Evolutionary conservation across 1,284 basidiomycete genomes (phyloP), one percentile per base, ranked within the genome.

Genomic region (Coriolopsis trogii): DNA sequence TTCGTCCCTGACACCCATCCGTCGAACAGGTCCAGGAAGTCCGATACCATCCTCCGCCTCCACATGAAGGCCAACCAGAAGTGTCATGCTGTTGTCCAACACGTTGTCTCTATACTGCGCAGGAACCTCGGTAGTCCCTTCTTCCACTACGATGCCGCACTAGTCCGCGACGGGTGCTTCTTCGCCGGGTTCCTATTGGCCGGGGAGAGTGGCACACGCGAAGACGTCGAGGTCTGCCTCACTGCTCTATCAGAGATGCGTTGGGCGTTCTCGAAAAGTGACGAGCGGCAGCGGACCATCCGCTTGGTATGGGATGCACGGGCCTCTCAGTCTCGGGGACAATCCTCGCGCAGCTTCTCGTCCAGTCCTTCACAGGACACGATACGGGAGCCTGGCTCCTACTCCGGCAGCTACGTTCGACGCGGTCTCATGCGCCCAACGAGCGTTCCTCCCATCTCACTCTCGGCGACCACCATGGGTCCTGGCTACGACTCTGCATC

Each of bases 81-180:
- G 56, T 85, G 81, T 49, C 67, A 75, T 55, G 73, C 77, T 46
- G 70, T 78, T 29, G 72, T 78, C 25, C 71, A 70, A 23, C 73
- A 77, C 25, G 79, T 93, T 16, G 76, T 89, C 37, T 67, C 73
- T 43, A 82, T 88, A 60, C 72, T 92, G 46, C 80, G 82, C 55
- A 75, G 74, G 18, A 83, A 87, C 63, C 68, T 87, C 16, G 73
- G 69, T 66, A 61, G 73, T 53, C 59, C 76, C 46, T 81, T 94
- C 59, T 93, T 95, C 65, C 80, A 80, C 58, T 93, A 87, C 76
- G 93, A 95, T 64, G 82, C 90, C 1, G 86, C 87, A 20, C 76
- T 93, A 4, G 84, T 92, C 36, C 81, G 89, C 20, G 89, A 91
- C 60, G 87, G 87, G 10, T 84, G 82, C 61, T 94, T 87, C 73